phyloP scores from a whole-genome alignment of 2,329 filamentous ascomycete species.

The Lachnellula suecica region DNA sequence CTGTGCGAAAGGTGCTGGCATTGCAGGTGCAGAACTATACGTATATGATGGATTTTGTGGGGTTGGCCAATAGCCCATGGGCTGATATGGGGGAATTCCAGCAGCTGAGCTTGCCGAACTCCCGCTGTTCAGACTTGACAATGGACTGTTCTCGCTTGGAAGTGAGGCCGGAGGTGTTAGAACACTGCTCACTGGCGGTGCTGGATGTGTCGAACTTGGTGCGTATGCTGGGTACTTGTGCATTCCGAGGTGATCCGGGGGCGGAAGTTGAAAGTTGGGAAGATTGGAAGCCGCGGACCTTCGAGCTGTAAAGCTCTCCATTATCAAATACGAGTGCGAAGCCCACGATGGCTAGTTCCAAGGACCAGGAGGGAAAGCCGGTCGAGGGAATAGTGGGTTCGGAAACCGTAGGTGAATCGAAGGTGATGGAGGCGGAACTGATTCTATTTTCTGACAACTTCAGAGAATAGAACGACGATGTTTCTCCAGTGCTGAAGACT shows the following conservation, averaged over 20 bases:
- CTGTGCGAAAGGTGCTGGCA: conserved; percentile 28
- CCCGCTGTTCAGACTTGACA: conserved; percentile 59
- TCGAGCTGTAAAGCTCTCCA: conserved; percentile 67
- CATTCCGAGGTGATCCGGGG: conserved; percentile 52
- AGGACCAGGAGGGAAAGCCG: background rate
- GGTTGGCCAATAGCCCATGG: conserved; percentile 61
- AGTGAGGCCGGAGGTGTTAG: conserved; percentile 46
- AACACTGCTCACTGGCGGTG: conserved; percentile 38
- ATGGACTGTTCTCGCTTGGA: conserved; percentile 58
- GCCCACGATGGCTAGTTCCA: conserved; percentile 18
- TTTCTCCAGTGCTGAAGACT: conserved; percentile 3
- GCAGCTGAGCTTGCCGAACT: conserved; percentile 58
- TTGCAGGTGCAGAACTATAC: conserved; percentile 49
- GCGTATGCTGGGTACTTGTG: conserved; percentile 54
- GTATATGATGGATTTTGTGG: conserved; percentile 47
- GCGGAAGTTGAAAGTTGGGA: conserved; percentile 68
- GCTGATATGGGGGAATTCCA: conserved; percentile 54
- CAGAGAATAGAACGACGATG: background rate
- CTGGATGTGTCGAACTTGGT: conserved; percentile 38
- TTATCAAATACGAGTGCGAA: conserved; percentile 36
- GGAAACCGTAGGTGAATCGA: background rate
- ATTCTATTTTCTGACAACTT: background rate
- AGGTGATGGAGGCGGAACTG: background rate
- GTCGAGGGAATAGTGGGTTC: background rate
- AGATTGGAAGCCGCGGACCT: conserved; percentile 68